Conservation (phyloP, 371 early-diverging fungal species). For the Rhizopus stolonifer region DNA sequence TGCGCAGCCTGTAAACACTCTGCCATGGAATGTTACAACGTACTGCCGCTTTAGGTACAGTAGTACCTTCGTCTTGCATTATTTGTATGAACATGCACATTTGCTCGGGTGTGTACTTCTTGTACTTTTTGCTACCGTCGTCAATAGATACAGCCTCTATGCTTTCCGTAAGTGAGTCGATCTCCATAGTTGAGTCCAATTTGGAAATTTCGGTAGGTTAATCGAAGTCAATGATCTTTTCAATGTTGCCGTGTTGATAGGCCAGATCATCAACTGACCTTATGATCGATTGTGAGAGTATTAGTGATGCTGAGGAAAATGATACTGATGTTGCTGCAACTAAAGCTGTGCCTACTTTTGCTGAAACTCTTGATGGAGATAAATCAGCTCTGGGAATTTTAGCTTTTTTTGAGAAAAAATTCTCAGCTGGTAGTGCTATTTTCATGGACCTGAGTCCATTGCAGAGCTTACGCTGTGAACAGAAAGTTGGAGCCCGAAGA, state of each 20-base stretch:
- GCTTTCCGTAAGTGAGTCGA: slow-evolving; percentile 10
- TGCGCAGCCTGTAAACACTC: slow-evolving; percentile 2
- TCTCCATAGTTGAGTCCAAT: slow-evolving; percentile 7
- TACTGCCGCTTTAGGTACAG: slow-evolving; percentile 11
- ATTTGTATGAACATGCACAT: not conserved
- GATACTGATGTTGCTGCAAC: too few relatives aligned
- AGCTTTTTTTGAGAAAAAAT: too few relatives aligned
- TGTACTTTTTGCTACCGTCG: slow-evolving; percentile 15
- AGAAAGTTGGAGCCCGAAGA: too few relatives aligned
- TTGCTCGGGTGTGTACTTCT: slow-evolving; percentile 6
- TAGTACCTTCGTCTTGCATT: slow-evolving; percentile 16
- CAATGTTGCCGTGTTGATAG: slow-evolving; percentile 19
- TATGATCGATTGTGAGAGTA: too few relatives aligned
- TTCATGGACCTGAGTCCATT: too few relatives aligned
- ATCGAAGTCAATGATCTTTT: slow-evolving; percentile 19
- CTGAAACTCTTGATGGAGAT: too few relatives aligned
- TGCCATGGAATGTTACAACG: slow-evolving; percentile 2
- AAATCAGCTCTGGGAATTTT: too few relatives aligned
- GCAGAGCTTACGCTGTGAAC: too few relatives aligned
- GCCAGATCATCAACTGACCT: too few relatives aligned
- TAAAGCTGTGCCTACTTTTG: too few relatives aligned
- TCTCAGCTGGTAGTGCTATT: too few relatives aligned
- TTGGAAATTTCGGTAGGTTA: slow-evolving; percentile 7
- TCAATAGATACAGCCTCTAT: slow-evolving; percentile 8
- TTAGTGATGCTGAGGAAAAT: too few relatives aligned